These are phyloP conservation scores for Fusarium globosum DNA, from an alignment of 2,329 filamentous ascomycete species.

Conservation along the genomic window DNA sequence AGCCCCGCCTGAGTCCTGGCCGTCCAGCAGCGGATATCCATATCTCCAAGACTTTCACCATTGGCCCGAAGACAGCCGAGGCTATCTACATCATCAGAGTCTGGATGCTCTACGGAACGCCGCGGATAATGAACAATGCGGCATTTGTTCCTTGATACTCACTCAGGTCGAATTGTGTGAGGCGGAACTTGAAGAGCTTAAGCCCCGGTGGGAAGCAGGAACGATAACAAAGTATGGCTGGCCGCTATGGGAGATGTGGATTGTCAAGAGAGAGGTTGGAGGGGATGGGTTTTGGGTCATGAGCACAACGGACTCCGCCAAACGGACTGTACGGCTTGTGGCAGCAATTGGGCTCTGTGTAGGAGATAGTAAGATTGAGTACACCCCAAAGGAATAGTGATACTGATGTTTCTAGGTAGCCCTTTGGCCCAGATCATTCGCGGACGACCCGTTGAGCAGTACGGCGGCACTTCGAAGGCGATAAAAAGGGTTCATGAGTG, in stretches of 20 bases:
- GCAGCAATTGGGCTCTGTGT: constrained; percentile 14
- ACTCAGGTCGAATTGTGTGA: neutral
- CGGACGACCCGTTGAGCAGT: neutral
- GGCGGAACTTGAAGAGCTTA: neutral
- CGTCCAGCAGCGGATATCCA: neutral
- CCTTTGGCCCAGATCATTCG: neutral
- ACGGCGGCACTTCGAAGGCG: neutral
- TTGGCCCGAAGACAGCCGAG: neutral
- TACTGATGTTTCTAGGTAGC: neutral
- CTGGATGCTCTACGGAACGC: neutral
- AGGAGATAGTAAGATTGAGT: neutral
- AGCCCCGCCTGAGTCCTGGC: fast-evolving
- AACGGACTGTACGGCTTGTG: neutral
- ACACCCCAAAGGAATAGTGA: fast-evolving
- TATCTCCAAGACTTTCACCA: neutral
- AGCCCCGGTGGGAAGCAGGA: neutral
- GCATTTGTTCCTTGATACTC: neutral
- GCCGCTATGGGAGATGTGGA: constrained; percentile 13
- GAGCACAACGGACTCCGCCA: neutral
- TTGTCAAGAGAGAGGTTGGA: neutral
- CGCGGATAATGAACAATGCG: fast-evolving
- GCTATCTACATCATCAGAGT: neutral
- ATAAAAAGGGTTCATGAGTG: neutral
- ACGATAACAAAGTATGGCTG: neutral
- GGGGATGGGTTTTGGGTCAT: constrained; percentile 9